Conservation (phyloP, 441 rosid species). For the Capsella rubella region DNA sequence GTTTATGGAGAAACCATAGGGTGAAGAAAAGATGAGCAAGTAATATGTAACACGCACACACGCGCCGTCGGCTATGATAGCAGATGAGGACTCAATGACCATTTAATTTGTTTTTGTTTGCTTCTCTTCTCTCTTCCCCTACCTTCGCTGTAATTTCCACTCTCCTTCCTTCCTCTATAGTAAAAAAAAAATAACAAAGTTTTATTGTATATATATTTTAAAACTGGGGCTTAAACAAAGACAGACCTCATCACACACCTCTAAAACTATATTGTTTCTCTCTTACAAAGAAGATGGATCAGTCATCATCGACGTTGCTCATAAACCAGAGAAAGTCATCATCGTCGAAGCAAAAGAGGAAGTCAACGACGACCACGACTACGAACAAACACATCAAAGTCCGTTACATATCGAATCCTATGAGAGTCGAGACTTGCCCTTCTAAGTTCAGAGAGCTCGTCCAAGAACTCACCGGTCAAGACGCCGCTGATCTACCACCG, state of each 20-base stretch:
- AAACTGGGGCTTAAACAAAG: conserved; percentile 11
- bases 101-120: conserved; percentile 31
- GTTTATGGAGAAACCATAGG: background rate
- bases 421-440: conserved; percentile 76
- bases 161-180: conserved; percentile 34
- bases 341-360: conserved; percentile 33
- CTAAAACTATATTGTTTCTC: background rate
- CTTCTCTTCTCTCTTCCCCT: background rate
- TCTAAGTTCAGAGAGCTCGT: conserved; percentile 80
- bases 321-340: conserved; percentile 22
- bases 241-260: conserved; percentile 11
- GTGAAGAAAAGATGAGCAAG: background rate
- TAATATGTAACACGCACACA: background rate
- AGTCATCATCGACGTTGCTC: conserved; percentile 33
- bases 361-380: conserved; percentile 4
- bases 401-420: conserved; percentile 83
- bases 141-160: conserved; percentile 27
- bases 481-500: conserved; percentile 59
- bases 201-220: conserved; percentile 16
- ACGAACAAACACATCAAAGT: conserved; percentile 56
- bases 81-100: background rate
- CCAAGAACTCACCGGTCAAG: conserved; percentile 88
- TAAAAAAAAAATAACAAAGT: conserved; percentile 1
- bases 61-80: conserved; percentile 31
- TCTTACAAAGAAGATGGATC: conserved; percentile 35